These are phyloP conservation scores for Yamadazyma taylorii DNA, from an alignment of 1,139 yeast species.

Conservation along the genomic window DNA sequence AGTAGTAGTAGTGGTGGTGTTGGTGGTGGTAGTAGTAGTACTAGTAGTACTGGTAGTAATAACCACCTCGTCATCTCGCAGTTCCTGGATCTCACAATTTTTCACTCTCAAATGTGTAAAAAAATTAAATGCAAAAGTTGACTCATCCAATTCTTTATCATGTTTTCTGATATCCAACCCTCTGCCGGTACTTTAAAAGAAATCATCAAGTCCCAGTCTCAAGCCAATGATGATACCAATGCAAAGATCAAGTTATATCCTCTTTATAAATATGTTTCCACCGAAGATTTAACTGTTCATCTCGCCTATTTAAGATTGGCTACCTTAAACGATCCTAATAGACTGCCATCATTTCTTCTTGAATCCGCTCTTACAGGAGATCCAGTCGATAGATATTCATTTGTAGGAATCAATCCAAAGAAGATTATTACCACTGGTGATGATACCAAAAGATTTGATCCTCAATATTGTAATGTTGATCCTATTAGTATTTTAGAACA, in stretches of 20 bases:
- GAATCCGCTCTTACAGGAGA: slow-evolving; percentile 92
- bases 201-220: slow-evolving; percentile 39
- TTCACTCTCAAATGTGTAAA: not conserved
- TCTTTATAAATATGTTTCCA: slow-evolving; percentile 69
- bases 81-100: not conserved
- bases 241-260: slow-evolving; percentile 62
- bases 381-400: slow-evolving; percentile 84
- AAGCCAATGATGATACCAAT: slow-evolving; percentile 17
- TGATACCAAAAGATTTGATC: slow-evolving; percentile 28
- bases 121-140: not conserved
- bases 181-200: slow-evolving; percentile 49
- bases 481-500: slow-evolving; percentile 74
- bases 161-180: slow-evolving; percentile 54
- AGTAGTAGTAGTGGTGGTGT: no score
- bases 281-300: slow-evolving; percentile 84
- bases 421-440: slow-evolving; percentile 81
- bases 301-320: slow-evolving; percentile 85
- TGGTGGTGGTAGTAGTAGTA: no score
- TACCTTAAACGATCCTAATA: slow-evolving; percentile 58
- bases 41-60: no score
- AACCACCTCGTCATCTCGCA: no score
- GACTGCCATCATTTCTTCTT: slow-evolving; percentile 73
- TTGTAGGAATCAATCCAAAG: slow-evolving; percentile 83
- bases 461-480: slow-evolving; percentile 54
- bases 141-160: not conserved